A percentile compares a stretch with the other conserved stretches of the same genome.
phyloP scores from a whole-genome alignment of 495 filamentous ascomycete genomes.

The Tuber borchii region DNA sequence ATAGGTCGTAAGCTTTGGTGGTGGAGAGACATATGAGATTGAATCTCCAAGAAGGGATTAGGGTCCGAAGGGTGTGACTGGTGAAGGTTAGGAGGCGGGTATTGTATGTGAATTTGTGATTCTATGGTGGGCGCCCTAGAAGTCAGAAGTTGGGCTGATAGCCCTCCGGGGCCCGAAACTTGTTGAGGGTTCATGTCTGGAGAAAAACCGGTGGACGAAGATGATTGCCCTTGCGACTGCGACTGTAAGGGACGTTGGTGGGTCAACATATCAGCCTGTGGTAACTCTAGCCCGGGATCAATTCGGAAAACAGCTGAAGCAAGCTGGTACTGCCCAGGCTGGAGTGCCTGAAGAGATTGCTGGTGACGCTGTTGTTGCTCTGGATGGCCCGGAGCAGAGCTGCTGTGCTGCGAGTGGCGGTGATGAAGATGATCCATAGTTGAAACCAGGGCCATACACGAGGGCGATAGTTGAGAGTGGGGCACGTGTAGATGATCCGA shows the following conservation, averaged over 20 bases:
- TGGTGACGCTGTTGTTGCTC: constrained; percentile 7
- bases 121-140: constrained; percentile 22
- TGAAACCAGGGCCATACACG: neutral
- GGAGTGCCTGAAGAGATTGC: constrained; percentile 6
- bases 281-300: neutral
- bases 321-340: constrained; percentile 10
- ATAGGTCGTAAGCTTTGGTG: neutral
- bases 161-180: constrained; percentile 18
- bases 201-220: constrained; percentile 26
- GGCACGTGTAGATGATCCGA: neutral
- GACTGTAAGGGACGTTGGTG: constrained; percentile 28
- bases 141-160: constrained; percentile 20
- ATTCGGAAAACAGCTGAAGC: neutral
- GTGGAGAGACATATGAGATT: neutral
- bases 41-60: neutral
- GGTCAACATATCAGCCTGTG: neutral
- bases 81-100: constrained; percentile 27
- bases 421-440: neutral
- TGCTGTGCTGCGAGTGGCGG: neutral
- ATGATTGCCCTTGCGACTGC: constrained; percentile 22
- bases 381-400: neutral
- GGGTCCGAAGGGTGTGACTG: constrained; percentile 11
- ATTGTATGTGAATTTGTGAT: constrained; percentile 27
- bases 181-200: constrained; percentile 21
- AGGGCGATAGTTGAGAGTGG: neutral